Conservation (phyloP, 257 asterid genomes). For the Marsdenia floribunda region DNA sequence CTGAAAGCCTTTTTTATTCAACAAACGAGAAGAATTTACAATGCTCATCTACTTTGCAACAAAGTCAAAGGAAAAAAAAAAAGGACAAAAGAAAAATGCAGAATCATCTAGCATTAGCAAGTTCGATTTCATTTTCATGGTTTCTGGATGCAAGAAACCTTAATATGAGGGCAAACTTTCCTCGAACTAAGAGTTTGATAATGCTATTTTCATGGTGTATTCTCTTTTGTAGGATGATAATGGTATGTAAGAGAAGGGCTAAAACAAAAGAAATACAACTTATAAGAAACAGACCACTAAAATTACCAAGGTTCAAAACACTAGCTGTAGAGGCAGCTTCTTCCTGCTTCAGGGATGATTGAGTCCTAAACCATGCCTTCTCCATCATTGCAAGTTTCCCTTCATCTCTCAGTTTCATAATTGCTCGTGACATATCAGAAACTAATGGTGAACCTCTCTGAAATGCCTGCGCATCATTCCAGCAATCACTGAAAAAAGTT, state of each 20-base stretch:
- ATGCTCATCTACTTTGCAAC: no score
- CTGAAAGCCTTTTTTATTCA: no score
- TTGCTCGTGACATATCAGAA: slow-evolving; percentile 19
- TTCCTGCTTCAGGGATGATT: neutral
- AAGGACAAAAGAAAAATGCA: no score
- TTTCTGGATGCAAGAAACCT: neutral
- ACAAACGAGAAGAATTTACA: no score
- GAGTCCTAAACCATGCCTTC: slow-evolving; percentile 10
- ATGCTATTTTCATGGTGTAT: neutral
- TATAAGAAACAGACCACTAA: slow-evolving; percentile 20
- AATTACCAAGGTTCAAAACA: slow-evolving; percentile 2
- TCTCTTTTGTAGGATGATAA: neutral
- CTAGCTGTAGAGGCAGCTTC: neutral
- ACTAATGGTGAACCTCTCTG: slow-evolving; percentile 19
- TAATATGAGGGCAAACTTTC: neutral
- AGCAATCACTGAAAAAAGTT: neutral
- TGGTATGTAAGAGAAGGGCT: slow-evolving; percentile 5
- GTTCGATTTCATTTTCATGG: neutral
- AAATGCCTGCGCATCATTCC: slow-evolving; percentile 8
- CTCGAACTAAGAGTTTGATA: neutral
- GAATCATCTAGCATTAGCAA: neutral
- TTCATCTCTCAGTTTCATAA: slow-evolving; percentile 20
- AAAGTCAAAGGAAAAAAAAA: no score
- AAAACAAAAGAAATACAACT: slow-evolving; percentile 5
- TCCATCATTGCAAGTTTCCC: slow-evolving; percentile 23